Evolutionary conservation across 441 rosid genomes (phyloP).

Genomic region (Brassica balearica): DNA sequence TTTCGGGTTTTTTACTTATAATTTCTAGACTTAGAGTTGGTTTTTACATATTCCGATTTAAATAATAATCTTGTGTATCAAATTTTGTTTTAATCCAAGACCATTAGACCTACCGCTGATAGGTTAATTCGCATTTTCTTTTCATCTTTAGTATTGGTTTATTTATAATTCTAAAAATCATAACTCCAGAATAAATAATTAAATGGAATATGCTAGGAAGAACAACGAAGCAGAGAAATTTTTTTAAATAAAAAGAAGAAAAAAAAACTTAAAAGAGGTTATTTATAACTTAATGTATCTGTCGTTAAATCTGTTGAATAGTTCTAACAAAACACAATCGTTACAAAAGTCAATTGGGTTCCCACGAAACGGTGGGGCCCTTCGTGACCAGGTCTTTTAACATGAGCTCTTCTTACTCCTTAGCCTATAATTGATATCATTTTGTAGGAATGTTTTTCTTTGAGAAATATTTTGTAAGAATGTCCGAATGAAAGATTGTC

Average conservation of each 20-base stretch:
- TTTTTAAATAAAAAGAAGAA: neutral
- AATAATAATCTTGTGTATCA: neutral
- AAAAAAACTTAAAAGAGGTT: slow-evolving; percentile 16
- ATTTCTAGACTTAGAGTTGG: neutral
- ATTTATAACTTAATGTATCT: slow-evolving; percentile 29
- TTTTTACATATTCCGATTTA: neutral
- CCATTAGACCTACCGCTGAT: neutral
- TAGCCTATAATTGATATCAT: neutral
- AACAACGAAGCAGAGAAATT: slow-evolving; percentile 28
- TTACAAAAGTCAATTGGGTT: slow-evolving; percentile 43
- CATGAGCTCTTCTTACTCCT: slow-evolving; percentile 16
- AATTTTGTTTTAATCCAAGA: neutral
- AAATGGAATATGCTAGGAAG: slow-evolving; percentile 22
- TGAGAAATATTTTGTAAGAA: slow-evolving; percentile 10
- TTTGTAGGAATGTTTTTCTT: neutral
- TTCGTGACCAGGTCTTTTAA: slow-evolving; percentile 36
- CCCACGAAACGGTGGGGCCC: slow-evolving; percentile 48
- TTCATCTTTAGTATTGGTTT: neutral
- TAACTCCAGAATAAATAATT: slow-evolving; percentile 26
- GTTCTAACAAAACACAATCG: slow-evolving; percentile 36
- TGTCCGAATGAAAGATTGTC: slow-evolving; percentile 27
- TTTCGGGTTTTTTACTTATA: neutral
- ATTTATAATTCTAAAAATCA: slow-evolving; percentile 27
- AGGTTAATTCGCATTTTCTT: neutral
- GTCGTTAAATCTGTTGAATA: slow-evolving; percentile 43